phyloP scores from a whole-genome alignment of 2,329 filamentous ascomycete species.

The Exophiala xenobiotica region DNA sequence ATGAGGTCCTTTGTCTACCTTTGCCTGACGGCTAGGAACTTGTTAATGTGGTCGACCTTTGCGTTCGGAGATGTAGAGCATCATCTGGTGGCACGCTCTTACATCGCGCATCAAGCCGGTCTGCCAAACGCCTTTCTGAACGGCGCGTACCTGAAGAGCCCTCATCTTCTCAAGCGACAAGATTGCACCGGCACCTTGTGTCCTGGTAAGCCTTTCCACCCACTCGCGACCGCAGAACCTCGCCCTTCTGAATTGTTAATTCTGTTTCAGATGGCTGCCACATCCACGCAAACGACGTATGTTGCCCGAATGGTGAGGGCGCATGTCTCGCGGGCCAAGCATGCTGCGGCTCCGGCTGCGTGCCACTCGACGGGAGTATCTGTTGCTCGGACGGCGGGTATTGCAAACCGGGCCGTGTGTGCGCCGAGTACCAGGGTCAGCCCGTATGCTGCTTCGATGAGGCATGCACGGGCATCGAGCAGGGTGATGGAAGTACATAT shows the following conservation, averaged over 20 bases:
- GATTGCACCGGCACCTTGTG: slow-evolving; percentile 4
- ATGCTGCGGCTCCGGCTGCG: slow-evolving; percentile 6
- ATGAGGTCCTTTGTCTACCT: too few relatives aligned
- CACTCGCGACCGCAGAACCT: too few relatives aligned
- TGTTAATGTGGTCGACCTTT: too few relatives aligned
- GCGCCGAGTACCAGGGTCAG: slow-evolving; percentile 4
- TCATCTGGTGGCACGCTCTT: too few relatives aligned
- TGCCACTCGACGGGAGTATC: slow-evolving; percentile 9
- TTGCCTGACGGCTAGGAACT: too few relatives aligned
- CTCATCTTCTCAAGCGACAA: slow-evolving; percentile 1
- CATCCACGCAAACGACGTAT: not conserved
- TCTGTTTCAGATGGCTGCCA: slow-evolving; percentile 5
- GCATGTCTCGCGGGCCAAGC: slow-evolving; percentile 3
- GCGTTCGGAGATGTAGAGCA: too few relatives aligned
- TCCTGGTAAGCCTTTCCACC: slow-evolving; percentile 4
- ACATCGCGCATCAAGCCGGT: not conserved
- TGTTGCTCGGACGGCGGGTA: slow-evolving; percentile 8
- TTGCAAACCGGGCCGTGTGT: slow-evolving; percentile 3
- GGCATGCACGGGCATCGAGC: slow-evolving; percentile 6
- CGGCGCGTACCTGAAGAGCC: not conserved
- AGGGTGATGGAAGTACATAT: slow-evolving; percentile 4
- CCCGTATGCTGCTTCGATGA: slow-evolving; percentile 3
- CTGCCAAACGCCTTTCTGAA: not conserved
- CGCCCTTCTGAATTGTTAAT: too few relatives aligned
- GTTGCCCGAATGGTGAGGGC: slow-evolving; percentile 2